Conservation (phyloP, 129 eudicot species). For the Flaveria brownii region DNA sequence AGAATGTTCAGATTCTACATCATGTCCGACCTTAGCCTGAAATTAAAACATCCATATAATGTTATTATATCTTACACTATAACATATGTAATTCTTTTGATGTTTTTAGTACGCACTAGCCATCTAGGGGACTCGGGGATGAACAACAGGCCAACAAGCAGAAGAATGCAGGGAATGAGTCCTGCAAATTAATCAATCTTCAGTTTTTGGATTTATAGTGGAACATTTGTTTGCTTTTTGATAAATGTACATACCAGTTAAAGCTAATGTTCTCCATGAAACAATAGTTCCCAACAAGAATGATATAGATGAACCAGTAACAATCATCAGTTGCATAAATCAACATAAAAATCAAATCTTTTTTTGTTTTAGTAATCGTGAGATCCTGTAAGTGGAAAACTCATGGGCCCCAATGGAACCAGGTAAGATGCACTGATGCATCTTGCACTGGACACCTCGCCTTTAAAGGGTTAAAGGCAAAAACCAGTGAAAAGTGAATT, state of each 20-base stretch:
- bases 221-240: neutral
- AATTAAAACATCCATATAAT: neutral
- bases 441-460: neutral
- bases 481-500: neutral
- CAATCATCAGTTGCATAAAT: conserved; percentile 70
- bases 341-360: neutral
- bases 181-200: conserved; percentile 41
- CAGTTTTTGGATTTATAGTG: neutral
- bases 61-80: neutral
- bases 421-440: neutral
- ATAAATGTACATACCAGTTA: conserved; percentile 48
- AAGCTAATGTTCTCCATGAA: conserved; percentile 29
- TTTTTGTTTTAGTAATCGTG: neutral
- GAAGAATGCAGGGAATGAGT: conserved; percentile 41
- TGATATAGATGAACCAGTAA: conserved; percentile 58
- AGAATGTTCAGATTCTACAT: too few relatives aligned
- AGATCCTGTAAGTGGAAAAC: neutral
- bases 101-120: conserved; percentile 55
- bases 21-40: too few relatives aligned
- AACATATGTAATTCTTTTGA: neutral
- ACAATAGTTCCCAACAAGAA: conserved; percentile 63
- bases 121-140: conserved; percentile 97
- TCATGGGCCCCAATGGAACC: neutral
- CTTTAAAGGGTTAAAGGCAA: neutral
- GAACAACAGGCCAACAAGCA: conserved; percentile 49